Evolutionary conservation across 2,329 filamentous ascomycete species (phyloP), one percentile per base, ranked within the genome.

Genomic region (Pleoardoris graminearum): DNA sequence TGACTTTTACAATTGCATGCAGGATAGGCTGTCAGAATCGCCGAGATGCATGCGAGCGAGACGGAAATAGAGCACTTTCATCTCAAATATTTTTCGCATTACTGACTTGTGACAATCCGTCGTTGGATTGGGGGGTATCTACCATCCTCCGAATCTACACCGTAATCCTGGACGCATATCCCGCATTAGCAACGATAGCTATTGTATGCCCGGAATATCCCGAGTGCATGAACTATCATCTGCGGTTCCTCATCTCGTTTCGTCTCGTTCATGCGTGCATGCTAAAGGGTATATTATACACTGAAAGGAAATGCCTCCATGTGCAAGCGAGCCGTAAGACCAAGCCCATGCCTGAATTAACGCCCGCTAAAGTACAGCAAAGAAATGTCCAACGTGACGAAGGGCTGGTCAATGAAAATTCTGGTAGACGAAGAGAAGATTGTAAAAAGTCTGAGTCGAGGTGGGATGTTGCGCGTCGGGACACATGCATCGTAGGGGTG

Each of bases 291-390:
- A 32, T 38, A 30, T 32, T 41, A 21, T 41, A 48, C 46, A 48
- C 17, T 29, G 23, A 41, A 48, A 37, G 36, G 29, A 48, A 48
- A 48, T 4, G 4, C 17, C 27, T 29, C 32, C 10, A 16, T 5
- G 7, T 29, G 23, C 27, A 38, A 17, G 41, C 41, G 21, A 32
- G 23, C 33, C 22, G 22, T 38, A 6, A 16, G 30, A 30, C 16
- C 33, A 16, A 17, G 23, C 21, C 22, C 44, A 25, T 37, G 14
- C 16, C 32, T 37, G 44, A 43, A 19, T 17, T 7, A 48, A 48
- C 46, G 46, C 46, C 36, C 46, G 46, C 46, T 48, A 48, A 48
- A 48, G 36, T 48, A 35, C 25, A 48, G 17, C 11, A 37, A 47
- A 30, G 22, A 21, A 38, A 38, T 19, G 7, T n/a, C 33, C 14